Conservation (phyloP, 768 basidiomycete species). For the Mycena pura region DNA sequence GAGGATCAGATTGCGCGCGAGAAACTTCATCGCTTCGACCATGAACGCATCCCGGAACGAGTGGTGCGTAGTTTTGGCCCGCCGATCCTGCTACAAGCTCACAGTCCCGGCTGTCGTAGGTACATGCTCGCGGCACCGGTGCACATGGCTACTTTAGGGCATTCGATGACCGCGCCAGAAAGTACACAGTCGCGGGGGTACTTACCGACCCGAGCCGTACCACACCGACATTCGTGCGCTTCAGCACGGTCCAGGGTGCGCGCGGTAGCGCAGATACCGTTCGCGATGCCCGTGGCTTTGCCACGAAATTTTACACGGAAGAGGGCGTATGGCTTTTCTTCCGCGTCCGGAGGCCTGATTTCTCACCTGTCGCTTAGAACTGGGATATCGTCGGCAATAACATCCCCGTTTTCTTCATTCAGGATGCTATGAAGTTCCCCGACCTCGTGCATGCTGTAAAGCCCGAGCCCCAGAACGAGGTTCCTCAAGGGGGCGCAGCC, state of each 20-base stretch:
- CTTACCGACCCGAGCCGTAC: conserved; percentile 76
- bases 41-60: conserved; percentile 90
- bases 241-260: conserved; percentile 85
- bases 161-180: conserved; percentile 67
- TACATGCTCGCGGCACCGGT: conserved; percentile 72
- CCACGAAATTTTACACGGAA: conserved; percentile 80
- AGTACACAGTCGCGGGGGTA: conserved; percentile 73
- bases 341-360: too few species aligned
- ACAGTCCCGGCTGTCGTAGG: too few species aligned
- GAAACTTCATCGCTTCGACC: conserved; percentile 81
- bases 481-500: conserved; percentile 69
- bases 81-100: too few species aligned
- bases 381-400: conserved; percentile 90
- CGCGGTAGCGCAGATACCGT: conserved; percentile 84
- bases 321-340: too few species aligned
- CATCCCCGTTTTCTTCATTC: conserved; percentile 84
- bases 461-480: conserved; percentile 86
- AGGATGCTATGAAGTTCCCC: conserved; percentile 84
- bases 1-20: conserved; percentile 85
- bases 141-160: conserved; percentile 88
- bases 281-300: conserved; percentile 89
- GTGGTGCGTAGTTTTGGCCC: too few species aligned
- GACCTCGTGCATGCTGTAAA: conserved; percentile 87
- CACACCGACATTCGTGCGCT: conserved; percentile 83
- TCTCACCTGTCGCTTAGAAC: too few species aligned